Evolutionary conservation across 192 early-diverging fungal species (phyloP).

Genomic region (Coemansia sp.): DNA sequence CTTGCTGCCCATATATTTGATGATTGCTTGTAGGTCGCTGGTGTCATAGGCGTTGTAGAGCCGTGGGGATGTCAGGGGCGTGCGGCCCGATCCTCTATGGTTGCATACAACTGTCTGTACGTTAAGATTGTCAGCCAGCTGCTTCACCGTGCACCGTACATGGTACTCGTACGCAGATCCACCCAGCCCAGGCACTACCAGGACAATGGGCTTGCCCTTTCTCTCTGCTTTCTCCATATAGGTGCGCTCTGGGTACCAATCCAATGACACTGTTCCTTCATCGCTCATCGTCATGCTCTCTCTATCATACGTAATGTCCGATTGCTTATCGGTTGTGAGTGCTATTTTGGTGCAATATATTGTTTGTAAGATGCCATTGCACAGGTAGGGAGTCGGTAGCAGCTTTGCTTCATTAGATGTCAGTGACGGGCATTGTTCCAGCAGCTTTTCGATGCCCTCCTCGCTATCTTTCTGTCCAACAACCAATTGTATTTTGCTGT

Average conservation of each 20-base stretch:
- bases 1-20: slow-evolving; percentile 28
- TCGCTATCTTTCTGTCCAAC: not conserved
- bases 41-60: slow-evolving; percentile 82
- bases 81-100: slow-evolving; percentile 42
- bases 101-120: slow-evolving; percentile 64
- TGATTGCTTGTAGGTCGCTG: slow-evolving; percentile 57
- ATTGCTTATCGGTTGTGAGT: slow-evolving; percentile 22
- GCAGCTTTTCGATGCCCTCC: slow-evolving; percentile 5
- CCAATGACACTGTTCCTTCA: slow-evolving; percentile 78
- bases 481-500: slow-evolving; percentile 11
- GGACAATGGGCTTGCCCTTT: slow-evolving; percentile 57
- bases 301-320: slow-evolving; percentile 28
- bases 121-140: slow-evolving; percentile 53
- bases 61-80: slow-evolving; percentile 54
- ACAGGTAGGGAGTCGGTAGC: slow-evolving; percentile 70
- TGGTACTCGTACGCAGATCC: slow-evolving; percentile 93
- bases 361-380: slow-evolving; percentile 78
- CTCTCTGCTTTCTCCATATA: slow-evolving; percentile 30
- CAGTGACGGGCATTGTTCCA: slow-evolving; percentile 56
- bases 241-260: slow-evolving; percentile 69
- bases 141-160: slow-evolving; percentile 67
- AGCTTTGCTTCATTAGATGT: slow-evolving; percentile 46
- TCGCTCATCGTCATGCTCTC: slow-evolving; percentile 62
- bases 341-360: slow-evolving; percentile 41
- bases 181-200: slow-evolving; percentile 83